Percentiles rank a stretch among this genome's conserved stretches.
These are phyloP conservation scores for Lagenidium giganteum DNA, from an alignment of 352 stramenopile species.

Conservation along the genomic window DNA sequence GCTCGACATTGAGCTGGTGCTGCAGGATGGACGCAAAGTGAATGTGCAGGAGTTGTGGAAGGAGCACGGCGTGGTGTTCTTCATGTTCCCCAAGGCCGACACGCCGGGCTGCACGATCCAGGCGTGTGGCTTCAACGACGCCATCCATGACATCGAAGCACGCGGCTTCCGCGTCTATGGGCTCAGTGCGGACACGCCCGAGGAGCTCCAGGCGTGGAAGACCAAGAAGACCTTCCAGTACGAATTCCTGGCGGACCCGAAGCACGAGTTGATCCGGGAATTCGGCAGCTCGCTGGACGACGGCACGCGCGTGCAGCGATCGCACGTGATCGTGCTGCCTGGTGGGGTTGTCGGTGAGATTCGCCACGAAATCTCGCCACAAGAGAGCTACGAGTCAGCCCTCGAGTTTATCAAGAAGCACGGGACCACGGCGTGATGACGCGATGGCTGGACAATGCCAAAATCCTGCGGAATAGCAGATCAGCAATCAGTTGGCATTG, in stretches of 20 bases:
- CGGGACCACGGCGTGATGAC: too few relatives aligned
- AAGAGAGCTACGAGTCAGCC: conserved; percentile 77
- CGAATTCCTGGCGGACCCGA: conserved; percentile 74
- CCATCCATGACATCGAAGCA: conserved; percentile 66
- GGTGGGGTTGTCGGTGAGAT: conserved; percentile 73
- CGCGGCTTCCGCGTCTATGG: conserved; percentile 80
- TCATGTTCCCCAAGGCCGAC: conserved; percentile 87
- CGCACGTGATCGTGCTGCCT: conserved; percentile 77
- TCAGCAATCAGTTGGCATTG: too few relatives aligned
- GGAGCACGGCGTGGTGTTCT: conserved; percentile 77
- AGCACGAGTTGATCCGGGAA: conserved; percentile 68
- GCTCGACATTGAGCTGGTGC: conserved; percentile 68
- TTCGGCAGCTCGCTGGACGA: conserved; percentile 74
- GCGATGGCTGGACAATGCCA: too few relatives aligned
- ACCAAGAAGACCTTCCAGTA: conserved; percentile 76
- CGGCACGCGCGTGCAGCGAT: conserved; percentile 67
- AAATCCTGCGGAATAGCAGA: too few relatives aligned
- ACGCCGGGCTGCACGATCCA: conserved; percentile 82
- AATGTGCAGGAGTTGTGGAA: conserved; percentile 69
- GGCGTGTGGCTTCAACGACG: conserved; percentile 82
- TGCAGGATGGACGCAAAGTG: conserved; percentile 46
- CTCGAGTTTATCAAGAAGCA: conserved; percentile 55
- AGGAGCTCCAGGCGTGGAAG: conserved; percentile 71
- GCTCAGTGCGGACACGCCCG: conserved; percentile 60
- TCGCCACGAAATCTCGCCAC: conserved; percentile 58